Base-by-base conservation (phyloP, 208 protist species). In the Acanthamoeba rhysodes region DNA sequence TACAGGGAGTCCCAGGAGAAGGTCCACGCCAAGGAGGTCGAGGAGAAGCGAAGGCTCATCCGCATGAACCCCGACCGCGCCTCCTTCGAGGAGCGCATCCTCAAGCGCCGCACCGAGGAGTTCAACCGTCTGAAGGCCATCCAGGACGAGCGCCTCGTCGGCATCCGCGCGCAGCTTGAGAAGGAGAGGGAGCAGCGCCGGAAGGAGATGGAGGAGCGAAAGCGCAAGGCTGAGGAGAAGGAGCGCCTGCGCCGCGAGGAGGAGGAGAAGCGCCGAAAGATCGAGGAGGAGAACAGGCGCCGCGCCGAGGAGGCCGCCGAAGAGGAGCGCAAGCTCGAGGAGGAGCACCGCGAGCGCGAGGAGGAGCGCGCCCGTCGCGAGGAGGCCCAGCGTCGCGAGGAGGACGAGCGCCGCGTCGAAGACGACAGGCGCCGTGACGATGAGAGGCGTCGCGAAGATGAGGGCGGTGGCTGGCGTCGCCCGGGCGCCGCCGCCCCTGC, bases 41-140 rank as follows among this genome's bases (percentile, higher is more conserved):
- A 94, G 37, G 90, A 94, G 90, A 94, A 94, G 90, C n/a, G 50
- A 16, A 76, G 90, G 27, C 90, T 94, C 70, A 59, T 34, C 41
- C 29, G 66, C 24, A 94, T 94, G 90, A 29, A 82, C 57, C 37
- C 90, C 50, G 37, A 82, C 66, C 90, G 90, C n/a, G 9, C 37
- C 14, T 34, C 45, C 53, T 94, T 94, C 41, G 90, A 94, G 90
- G 90, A 55, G 48, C 27, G 48, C 32, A 50, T 94, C 34, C 27
- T 94, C 41, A 72, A 80, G 50, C 62, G 90, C 66, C 90, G 90
- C 37, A 48, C 37, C 29, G 66, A 72, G 34, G 82, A 90, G 45
- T 91, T 48, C 84, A 62, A 72, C 53, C 84, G 57, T n/a, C 62
- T 91, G 37, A 72, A 72, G 62, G 84, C 53, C 22, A 8, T 37